Conservation (phyloP, 2,329 filamentous ascomycete genomes). For the Fusarium vanettenii region DNA sequence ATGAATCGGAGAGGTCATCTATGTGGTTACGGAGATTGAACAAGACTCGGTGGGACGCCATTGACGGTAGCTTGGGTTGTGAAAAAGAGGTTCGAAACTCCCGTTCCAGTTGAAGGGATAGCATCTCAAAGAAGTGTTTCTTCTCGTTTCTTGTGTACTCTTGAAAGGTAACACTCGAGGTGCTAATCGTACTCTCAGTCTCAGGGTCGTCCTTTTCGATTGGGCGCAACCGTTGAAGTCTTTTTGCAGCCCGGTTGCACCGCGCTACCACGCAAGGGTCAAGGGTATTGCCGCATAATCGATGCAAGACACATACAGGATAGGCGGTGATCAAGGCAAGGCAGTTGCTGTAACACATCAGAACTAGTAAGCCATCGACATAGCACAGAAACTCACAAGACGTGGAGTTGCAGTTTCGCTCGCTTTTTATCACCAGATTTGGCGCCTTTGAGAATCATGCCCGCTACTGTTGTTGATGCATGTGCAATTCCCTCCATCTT, state of each 20-base stretch:
- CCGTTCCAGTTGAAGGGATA: conserved; percentile 40
- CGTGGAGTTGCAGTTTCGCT: conserved; percentile 26
- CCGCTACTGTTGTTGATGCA: conserved; percentile 27
- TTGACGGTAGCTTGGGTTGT: conserved; percentile 16
- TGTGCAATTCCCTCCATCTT: conserved; percentile 38
- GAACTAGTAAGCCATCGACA: background rate
- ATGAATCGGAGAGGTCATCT: conserved; percentile 39
- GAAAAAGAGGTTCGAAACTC: conserved; percentile 31
- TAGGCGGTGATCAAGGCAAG: conserved; percentile 41
- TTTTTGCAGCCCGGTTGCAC: conserved; percentile 33
- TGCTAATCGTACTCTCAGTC: background rate
- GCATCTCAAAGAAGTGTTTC: conserved; percentile 43
- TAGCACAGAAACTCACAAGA: conserved; percentile 32
- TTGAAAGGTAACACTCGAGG: background rate
- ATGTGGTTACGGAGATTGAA: conserved; percentile 43
- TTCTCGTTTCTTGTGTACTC: conserved; percentile 1
- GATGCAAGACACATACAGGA: conserved; percentile 41
- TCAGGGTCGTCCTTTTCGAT: background rate
- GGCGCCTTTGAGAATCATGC: conserved; percentile 38
- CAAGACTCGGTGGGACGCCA: conserved; percentile 39
- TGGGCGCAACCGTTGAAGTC: conserved; percentile 27
- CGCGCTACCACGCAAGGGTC: conserved; percentile 41
- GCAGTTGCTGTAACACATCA: conserved; percentile 40
- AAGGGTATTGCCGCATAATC: conserved; percentile 38
- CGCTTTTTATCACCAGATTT: background rate